Evolutionary conservation across 2,329 filamentous ascomycete genomes (phyloP).

Genomic region (Microcera coccophila): DNA sequence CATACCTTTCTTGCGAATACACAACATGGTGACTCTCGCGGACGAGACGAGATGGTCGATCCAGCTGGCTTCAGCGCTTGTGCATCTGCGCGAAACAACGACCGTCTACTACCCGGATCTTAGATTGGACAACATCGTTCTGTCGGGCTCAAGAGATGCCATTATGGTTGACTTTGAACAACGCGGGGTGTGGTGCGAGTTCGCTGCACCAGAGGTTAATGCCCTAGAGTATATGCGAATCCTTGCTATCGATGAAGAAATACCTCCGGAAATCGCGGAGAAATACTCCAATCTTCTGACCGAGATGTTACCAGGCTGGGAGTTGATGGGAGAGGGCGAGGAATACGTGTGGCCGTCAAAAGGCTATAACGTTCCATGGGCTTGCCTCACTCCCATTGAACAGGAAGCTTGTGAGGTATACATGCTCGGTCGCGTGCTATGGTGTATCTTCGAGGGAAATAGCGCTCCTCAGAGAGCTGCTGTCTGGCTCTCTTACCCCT

Average conservation of each 20-base stretch:
- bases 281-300: conserved; percentile 42
- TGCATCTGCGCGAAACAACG: conserved; percentile 45
- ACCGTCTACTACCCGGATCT: conserved; percentile 55
- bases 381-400: conserved; percentile 47
- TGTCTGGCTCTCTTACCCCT: conserved; percentile 57
- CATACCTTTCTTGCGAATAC: conserved; percentile 49
- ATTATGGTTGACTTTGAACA: conserved; percentile 62
- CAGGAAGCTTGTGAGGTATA: conserved; percentile 58
- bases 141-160: conserved; percentile 44
- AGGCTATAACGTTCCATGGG: conserved; percentile 57
- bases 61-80: conserved; percentile 49
- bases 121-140: conserved; percentile 56
- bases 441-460: conserved; percentile 60
- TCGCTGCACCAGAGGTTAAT: conserved; percentile 58
- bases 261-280: conserved; percentile 36
- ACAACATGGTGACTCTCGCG: conserved; percentile 38
- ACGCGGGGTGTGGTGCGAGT: conserved; percentile 60
- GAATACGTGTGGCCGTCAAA: conserved; percentile 44
- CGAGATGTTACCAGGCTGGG: conserved; percentile 46
- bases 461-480: conserved; percentile 54
- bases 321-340: conserved; percentile 37
- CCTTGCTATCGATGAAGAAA: conserved; percentile 47
- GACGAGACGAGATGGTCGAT: conserved; percentile 52
- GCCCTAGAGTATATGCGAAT: conserved; percentile 56
- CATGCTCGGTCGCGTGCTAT: conserved; percentile 58